Evolutionary conservation across 139 green algal species (phyloP).

Genomic region (Chlamydomonas urium): DNA sequence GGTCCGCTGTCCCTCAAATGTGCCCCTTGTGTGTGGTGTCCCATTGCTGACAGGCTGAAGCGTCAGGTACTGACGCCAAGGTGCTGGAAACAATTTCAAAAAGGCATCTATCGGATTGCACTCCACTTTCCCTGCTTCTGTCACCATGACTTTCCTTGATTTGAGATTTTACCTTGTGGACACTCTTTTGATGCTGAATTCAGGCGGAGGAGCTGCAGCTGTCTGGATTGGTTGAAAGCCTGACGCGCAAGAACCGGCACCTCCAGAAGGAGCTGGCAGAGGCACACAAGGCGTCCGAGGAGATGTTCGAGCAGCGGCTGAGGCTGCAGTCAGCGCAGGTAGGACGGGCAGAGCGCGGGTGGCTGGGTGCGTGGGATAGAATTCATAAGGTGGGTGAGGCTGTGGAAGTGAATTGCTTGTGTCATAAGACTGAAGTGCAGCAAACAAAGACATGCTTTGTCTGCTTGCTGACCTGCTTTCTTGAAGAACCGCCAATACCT

Average conservation of each 20-base stretch:
- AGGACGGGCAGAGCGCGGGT: neutral
- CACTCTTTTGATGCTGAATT: too few relatives aligned
- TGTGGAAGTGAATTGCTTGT: neutral
- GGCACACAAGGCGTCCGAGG: constrained; percentile 34
- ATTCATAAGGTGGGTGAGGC: neutral
- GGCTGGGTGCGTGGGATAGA: neutral
- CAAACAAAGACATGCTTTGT: neutral
- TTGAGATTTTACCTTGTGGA: too few relatives aligned
- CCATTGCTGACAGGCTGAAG: too few relatives aligned
- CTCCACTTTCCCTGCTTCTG: too few relatives aligned
- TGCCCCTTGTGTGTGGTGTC: too few relatives aligned
- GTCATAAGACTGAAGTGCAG: neutral
- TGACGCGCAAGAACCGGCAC: constrained; percentile 50
- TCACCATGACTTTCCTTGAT: too few relatives aligned
- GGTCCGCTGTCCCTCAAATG: too few relatives aligned
- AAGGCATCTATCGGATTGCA: too few relatives aligned
- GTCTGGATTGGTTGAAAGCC: constrained; percentile 43
- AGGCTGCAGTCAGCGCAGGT: constrained; percentile 26
- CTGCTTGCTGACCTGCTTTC: too few relatives aligned
- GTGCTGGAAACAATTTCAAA: too few relatives aligned
- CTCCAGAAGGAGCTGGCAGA: constrained; percentile 49
- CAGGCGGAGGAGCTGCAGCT: constrained; percentile 45
- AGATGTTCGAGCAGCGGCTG: constrained; percentile 39
- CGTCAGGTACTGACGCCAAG: too few relatives aligned
- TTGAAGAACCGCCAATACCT: too few relatives aligned